Base-by-base conservation (phyloP, 169 alveolate species). In the Ophryocystis elektroscirrha region DNA sequence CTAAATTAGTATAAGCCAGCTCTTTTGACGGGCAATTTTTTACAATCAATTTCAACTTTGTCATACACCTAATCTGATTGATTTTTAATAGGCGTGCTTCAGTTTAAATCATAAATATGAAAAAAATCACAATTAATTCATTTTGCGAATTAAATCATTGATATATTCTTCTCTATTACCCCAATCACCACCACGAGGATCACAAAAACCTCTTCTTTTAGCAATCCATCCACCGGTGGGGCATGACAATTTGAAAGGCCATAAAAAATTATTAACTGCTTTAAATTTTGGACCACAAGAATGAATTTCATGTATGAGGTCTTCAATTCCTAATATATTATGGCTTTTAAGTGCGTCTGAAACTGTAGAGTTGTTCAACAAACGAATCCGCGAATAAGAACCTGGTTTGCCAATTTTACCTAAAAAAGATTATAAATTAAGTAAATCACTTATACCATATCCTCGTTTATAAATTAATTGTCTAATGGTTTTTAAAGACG, bases 281-380 rank as follows among this genome's bases (percentile, higher is more conserved):
- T 89, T 91, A 87, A 94, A 94, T 73, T 82, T 83, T 36, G 96
- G 96, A 37, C 99, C 99, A 62, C 90, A 83, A 30, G 96, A 87
- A 74, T 78, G 71, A 53, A 94, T 79, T 71, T 94, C 98, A 69
- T 91, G 94, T 45, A 91, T 84, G 56, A 94, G 71, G 58, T 92
- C 99, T 71, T 94, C 99, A 74, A 91, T 68, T 5, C 79, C 79
- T 38, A 53, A 67, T 50, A 71, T 65, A 61, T 73, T 73, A 45
- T 54, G 61, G 59, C 65, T 67, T 19, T 89, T 87, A 41, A 89
- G 76, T 47, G 39, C 55, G 41, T 77, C 64, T 37, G 81, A 83
- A 62, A 89, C 73, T 56, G 79, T 62, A 37, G 61, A 59, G 69
- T 85, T 89, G 68, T 78, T 81, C 35, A 72, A 65, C 49, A 89